Percentiles rank a stretch among this genome's conserved stretches.
phyloP scores from a whole-genome alignment of 306 rosid genomes.

The Castanea mollissima region DNA sequence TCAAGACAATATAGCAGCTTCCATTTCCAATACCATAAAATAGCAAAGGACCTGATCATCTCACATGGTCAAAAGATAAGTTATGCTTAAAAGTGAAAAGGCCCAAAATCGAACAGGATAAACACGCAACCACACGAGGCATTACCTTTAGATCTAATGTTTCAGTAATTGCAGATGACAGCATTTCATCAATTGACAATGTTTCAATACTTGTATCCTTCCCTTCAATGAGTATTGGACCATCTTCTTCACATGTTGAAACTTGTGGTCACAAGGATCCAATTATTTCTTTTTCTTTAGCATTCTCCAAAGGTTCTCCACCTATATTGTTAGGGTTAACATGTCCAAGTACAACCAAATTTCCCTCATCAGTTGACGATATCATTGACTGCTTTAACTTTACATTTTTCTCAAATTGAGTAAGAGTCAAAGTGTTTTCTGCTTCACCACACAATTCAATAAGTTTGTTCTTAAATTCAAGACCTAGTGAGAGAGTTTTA shows the following conservation, averaged over 20 bases:
- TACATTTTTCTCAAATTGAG: conserved; percentile 43
- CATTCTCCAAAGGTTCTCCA: conserved; percentile 22
- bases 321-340: conserved; percentile 16
- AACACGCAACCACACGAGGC: not conserved
- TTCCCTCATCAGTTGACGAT: conserved; percentile 25
- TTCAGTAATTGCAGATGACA: conserved; percentile 23
- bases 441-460: conserved; percentile 44
- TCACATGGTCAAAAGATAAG: not conserved
- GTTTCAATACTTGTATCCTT: too few species aligned
- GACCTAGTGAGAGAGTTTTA: conserved; percentile 55
- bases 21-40: not conserved
- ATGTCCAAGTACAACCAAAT: conserved; percentile 22
- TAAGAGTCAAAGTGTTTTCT: conserved; percentile 29
- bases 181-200: too few species aligned
- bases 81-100: not conserved
- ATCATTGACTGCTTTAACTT: conserved; percentile 32
- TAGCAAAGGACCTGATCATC: not conserved
- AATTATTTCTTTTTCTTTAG: conserved; percentile 49
- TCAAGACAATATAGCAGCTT: not conserved
- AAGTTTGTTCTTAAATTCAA: conserved; percentile 49
- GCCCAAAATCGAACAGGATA: not conserved
- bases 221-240: too few species aligned
- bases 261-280: conserved; percentile 49
- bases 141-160: conserved; percentile 43
- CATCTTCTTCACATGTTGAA: conserved; percentile 20